phyloP scores from a whole-genome alignment of 768 basidiomycete species.

The Chalciporus pseudorubinellus region DNA sequence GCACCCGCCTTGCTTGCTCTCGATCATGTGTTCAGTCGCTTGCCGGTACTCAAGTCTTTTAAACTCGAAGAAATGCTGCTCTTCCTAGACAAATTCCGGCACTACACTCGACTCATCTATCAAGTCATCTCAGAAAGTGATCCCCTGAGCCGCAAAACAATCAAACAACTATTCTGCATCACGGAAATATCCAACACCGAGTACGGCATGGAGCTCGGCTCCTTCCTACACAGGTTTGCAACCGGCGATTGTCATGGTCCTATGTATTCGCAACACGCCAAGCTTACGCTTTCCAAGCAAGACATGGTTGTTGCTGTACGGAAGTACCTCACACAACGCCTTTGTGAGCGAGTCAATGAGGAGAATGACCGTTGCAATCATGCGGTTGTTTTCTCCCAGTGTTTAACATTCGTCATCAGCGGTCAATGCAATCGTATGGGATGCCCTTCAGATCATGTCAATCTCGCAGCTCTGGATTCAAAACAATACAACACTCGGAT shows the following conservation, averaged over 20 bases:
- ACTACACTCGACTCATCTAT: conserved; percentile 35
- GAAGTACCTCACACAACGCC: conserved; percentile 21
- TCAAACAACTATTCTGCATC: conserved; percentile 31
- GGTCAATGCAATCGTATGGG: conserved; percentile 30
- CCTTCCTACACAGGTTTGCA: conserved; percentile 9
- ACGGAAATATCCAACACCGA: conserved; percentile 7
- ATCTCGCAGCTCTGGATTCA: conserved; percentile 20
- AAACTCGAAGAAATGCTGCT: conserved; percentile 26
- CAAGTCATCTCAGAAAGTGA: conserved; percentile 28
- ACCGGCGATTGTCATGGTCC: neutral
- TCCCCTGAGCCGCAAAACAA: conserved; percentile 17
- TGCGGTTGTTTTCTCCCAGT: conserved; percentile 37
- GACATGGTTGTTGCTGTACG: conserved; percentile 26
- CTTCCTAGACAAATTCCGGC: conserved; percentile 34
- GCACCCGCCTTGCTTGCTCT: conserved; percentile 43
- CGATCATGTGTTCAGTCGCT: conserved; percentile 38
- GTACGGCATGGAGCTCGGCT: conserved; percentile 3
- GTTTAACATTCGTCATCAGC: conserved; percentile 34
- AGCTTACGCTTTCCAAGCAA: conserved; percentile 11
- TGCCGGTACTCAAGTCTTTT: conserved; percentile 25
- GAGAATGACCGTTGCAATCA: conserved; percentile 35
- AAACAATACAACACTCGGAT: conserved; percentile 43
- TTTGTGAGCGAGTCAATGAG: conserved; percentile 28
- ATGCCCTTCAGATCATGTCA: conserved; percentile 41
- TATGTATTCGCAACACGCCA: neutral